Evolutionary conservation across 139 green algal genomes (phyloP).

Genomic region (Picochlorum sp.): DNA sequence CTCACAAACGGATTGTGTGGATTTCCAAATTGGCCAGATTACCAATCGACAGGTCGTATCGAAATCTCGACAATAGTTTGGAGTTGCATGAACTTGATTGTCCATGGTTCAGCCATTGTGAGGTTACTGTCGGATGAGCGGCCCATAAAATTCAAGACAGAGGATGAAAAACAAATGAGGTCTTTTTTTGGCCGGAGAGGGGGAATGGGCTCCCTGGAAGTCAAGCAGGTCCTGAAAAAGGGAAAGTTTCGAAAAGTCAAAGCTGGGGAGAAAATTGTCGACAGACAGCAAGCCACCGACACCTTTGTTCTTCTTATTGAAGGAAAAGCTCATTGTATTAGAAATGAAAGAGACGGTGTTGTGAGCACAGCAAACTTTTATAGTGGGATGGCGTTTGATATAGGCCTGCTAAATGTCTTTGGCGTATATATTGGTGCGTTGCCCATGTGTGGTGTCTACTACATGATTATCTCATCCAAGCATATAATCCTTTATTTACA

Average conservation of each 20-base stretch:
- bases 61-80: slow-evolving; percentile 12
- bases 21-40: slow-evolving; percentile 13
- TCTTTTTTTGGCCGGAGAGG: slow-evolving; percentile 21
- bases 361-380: slow-evolving; percentile 1
- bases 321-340: slow-evolving; percentile 4
- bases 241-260: slow-evolving; percentile 9
- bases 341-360: neutral
- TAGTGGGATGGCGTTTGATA: slow-evolving; percentile 12
- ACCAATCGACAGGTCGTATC: slow-evolving; percentile 1
- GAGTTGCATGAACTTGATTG: slow-evolving; percentile 1
- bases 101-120: slow-evolving; percentile 19
- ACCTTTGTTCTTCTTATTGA: slow-evolving; percentile 22
- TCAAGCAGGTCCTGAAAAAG: slow-evolving; percentile 16
- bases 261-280: slow-evolving; percentile 8
- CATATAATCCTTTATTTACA: too few species aligned
- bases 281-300: neutral
- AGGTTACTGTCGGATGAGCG: slow-evolving; percentile 28
- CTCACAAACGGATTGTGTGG: slow-evolving; percentile 5
- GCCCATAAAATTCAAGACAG: slow-evolving; percentile 14
- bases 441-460: too few species aligned
- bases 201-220: slow-evolving; percentile 26
- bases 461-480: too few species aligned
- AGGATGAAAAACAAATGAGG: slow-evolving; percentile 35
- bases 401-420: slow-evolving; percentile 11
- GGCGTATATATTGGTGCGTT: slow-evolving; percentile 13